Evolutionary conservation across 169 alveolate species (phyloP).

Genomic region (Plasmodium vivax): DNA sequence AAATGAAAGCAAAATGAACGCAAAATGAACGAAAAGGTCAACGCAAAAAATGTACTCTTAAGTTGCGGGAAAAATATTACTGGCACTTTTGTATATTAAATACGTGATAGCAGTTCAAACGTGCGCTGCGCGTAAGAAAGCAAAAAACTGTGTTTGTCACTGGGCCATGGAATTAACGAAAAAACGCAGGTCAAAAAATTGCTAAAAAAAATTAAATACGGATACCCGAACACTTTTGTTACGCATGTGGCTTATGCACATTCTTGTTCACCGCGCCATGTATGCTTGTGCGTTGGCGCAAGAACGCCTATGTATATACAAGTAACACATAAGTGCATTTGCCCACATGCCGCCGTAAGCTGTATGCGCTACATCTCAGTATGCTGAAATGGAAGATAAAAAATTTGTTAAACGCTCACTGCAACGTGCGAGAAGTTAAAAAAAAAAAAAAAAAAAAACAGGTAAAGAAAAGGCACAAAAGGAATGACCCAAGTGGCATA

Average conservation of each 20-base stretch:
- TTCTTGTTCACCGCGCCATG: background rate
- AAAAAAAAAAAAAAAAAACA: too few relatives aligned
- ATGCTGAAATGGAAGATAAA: background rate
- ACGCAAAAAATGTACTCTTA: background rate
- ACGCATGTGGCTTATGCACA: background rate
- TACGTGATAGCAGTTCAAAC: background rate
- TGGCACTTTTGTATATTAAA: background rate
- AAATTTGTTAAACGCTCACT: background rate
- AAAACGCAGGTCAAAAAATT: background rate
- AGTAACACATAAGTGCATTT: background rate
- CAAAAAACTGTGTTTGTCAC: background rate
- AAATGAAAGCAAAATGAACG: too few relatives aligned
- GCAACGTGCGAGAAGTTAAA: background rate
- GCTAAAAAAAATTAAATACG: background rate
- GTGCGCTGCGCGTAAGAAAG: background rate
- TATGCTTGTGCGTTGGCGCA: background rate
- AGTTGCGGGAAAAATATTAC: background rate
- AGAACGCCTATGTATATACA: background rate
- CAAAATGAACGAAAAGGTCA: background rate
- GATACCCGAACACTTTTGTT: background rate
- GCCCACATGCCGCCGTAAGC: background rate
- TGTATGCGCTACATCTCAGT: background rate
- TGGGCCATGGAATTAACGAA: background rate
- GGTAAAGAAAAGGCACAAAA: background rate
- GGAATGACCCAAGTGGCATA: background rate